Base-by-base conservation (phyloP, 2,329 filamentous ascomycete species). In the Botrytis tulipae region DNA sequence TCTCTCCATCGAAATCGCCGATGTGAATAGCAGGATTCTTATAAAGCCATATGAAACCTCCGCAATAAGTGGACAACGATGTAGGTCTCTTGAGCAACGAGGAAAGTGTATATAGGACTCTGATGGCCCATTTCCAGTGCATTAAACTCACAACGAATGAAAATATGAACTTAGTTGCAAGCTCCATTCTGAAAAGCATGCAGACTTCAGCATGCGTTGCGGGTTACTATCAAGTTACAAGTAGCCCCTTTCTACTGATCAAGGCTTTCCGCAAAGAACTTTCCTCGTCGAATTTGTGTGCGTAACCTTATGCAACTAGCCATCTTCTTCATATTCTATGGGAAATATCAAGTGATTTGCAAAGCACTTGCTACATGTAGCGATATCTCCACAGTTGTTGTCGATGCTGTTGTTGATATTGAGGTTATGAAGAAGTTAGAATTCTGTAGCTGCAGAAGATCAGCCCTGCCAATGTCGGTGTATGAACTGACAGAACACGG, bases 101-200 rank as follows among this genome's bases (percentile, higher is more conserved):
- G 46, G 35, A 68, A 42, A 37, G 42, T 22, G 25, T 42, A 20
- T 29, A 68, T 10, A 40, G 54, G 9, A n/a, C 0, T 22, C 16
- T 8, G 9, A 25, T 9, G 1, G 5, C 42, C 48, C 16, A 6
- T 7, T 22, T 57, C 32, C 42, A 22, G 37, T 29, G 46, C 44
- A n/a, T 1, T 2, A 48, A 40, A 25, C 10, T 37, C 32, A 14
- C 5, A 10, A 54, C 22, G 8, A 51, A 40, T n/a, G 18, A 46
- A 67, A 6, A 29, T 9, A 25, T 5, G 9, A 20, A 4, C 8
- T 20, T 18, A 3, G 1, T 7, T 37, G 12, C n/a, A 12, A 1
- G 16, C 0, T 12, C 1, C 2, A 20, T 29, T 29, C 1, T 51
- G 1, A 16, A n/a, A 37, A 37, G 1, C 6, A 51, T 40, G 14